Evolutionary conservation across 2,329 filamentous ascomycete genomes (phyloP).

Genomic region (Thermothelomyces thermophilus): DNA sequence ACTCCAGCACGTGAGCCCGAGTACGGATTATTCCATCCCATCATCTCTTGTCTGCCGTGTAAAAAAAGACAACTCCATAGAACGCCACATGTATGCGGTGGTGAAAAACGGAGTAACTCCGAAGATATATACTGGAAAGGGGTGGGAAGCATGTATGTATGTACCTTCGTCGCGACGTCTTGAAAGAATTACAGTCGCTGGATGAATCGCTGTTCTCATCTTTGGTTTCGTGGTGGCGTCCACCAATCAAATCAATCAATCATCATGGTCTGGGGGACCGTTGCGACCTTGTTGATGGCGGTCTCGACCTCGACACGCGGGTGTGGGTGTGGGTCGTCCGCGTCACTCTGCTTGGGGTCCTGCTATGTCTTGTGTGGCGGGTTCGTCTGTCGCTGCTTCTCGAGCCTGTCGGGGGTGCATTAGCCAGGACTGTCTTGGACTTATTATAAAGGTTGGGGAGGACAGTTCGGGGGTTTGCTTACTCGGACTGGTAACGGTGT

Average conservation of each 20-base stretch:
- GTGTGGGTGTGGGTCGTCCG: conserved; percentile 24
- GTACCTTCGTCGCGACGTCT: neutral
- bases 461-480: conserved; percentile 27
- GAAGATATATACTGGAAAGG: neutral
- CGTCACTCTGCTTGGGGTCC: conserved; percentile 25
- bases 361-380: conserved; percentile 23
- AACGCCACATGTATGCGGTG: neutral
- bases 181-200: neutral
- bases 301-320: conserved; percentile 27
- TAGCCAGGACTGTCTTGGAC: neutral
- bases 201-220: neutral
- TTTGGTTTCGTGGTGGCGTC: neutral
- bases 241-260: no score
- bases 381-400: conserved; percentile 24
- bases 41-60: neutral
- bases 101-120: neutral
- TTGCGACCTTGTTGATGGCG: conserved; percentile 18
- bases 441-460: neutral
- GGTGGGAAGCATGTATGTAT: neutral
- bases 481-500: conserved; percentile 47
- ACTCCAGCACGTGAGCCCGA: no score
- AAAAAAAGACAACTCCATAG: neutral
- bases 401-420: conserved; percentile 36
- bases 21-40: neutral
- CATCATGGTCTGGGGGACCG: conserved; percentile 15